These are phyloP conservation scores for Hypericum perforatum DNA, from an alignment of 345 rosid species.

Conservation along the genomic window DNA sequence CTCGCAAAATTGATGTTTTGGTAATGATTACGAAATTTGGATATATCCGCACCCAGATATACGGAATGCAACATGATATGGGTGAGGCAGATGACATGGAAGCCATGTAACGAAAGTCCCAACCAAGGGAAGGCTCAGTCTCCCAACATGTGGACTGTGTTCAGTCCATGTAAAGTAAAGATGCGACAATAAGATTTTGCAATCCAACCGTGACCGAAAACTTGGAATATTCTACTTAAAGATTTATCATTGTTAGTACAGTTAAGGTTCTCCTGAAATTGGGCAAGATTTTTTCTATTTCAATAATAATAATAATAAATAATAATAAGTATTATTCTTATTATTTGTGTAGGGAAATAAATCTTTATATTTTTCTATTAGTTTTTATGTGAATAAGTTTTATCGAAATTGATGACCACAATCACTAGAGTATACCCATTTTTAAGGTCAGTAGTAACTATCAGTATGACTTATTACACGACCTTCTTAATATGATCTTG, in stretches of 20 bases:
- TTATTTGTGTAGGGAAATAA: no score
- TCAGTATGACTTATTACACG: no score
- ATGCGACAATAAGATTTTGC: conserved; percentile 10
- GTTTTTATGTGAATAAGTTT: no score
- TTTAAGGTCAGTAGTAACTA: no score
- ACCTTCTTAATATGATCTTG: no score
- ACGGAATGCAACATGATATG: conserved; percentile 11
- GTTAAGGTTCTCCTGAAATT: neutral
- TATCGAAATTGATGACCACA: no score
- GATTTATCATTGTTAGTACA: neutral
- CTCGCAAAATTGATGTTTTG: no score
- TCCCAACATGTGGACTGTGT: neutral
- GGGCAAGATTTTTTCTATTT: no score
- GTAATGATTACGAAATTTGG: neutral
- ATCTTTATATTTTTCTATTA: no score
- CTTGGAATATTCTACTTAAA: neutral
- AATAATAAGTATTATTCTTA: no score
- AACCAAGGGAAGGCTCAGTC: neutral
- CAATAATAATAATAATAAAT: no score
- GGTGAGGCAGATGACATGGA: conserved; percentile 13
- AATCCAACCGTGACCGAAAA: conserved; percentile 5
- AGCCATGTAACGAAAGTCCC: conserved; percentile 10
- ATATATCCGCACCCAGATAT: conserved; percentile 6
- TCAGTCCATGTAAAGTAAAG: neutral
- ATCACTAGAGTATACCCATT: no score